Evolutionary conservation across 805 yeast species (phyloP), one percentile per base, ranked within the genome.

Genomic region (Spathaspora boniae): DNA sequence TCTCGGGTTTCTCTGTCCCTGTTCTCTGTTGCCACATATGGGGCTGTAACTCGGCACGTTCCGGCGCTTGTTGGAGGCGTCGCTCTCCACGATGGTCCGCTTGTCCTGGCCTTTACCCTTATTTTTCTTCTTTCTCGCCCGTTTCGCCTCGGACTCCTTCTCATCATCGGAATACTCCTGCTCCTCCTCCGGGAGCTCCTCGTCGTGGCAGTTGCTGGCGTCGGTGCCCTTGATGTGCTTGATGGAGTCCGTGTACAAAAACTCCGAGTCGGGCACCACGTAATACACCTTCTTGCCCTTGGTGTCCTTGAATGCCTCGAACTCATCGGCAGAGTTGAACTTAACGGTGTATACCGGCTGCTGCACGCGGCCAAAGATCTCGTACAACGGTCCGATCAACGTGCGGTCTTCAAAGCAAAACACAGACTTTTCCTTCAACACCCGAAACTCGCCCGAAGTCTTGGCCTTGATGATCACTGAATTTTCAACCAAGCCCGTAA

Each of bases 121-220:
- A 47, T 74, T 77, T 58, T 76, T 75, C 40, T 73, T 74, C 59
- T 82, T 86, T 55, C 73, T 80, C 16, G 69, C 58, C 35, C 72
- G 75, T 53, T 83, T 89, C 29, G 75, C 76, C 23, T 76, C 81
- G 47, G 78, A 74, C 56, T 93, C 98, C 42, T 76, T 76, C 53
- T 91, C 98, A 58, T 93, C 98, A 56, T 93, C 98, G 1, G 96
- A 86, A 47, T 82, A 91, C 54, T 91, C 98, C 56, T 86, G 95
- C 56, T 93, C 98, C 20, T 85, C 94, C 47, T 80, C 88, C 0
- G 96, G 87, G 20, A 91, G 60, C 51, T 93, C 98, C 61, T 93
- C 98, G 57, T 93, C 98, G 54, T 86, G 83, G 56, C 86, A 81
- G 49, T 93, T 93, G 51, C 95, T 84, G 0, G 98, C 98, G 63